phyloP scores from a whole-genome alignment of 2,329 filamentous ascomycete species.

The Tympanopsis confertula region DNA sequence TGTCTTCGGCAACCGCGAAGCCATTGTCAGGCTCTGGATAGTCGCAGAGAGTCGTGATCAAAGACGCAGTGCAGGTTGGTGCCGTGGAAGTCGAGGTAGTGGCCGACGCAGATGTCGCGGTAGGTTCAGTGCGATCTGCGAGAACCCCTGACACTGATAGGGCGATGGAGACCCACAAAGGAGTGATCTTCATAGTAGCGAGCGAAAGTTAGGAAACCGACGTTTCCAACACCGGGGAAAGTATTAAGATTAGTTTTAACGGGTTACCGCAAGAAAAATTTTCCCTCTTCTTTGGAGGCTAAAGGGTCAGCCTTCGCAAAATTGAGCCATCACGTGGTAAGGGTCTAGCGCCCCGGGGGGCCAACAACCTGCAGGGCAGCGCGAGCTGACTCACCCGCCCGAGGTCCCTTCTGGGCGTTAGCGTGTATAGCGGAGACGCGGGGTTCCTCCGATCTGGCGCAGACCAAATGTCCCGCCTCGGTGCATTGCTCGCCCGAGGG shows the following conservation, averaged over 20 bases:
- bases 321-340: too few species aligned
- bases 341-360: too few species aligned
- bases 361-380: too few species aligned
- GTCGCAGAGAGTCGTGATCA: slow-evolving; percentile 13
- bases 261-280: too few species aligned
- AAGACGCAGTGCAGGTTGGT: slow-evolving; percentile 13
- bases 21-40: slow-evolving; percentile 10
- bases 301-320: too few species aligned
- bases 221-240: not conserved
- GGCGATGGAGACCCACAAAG: slow-evolving; percentile 9
- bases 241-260: not conserved
- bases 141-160: slow-evolving; percentile 8
- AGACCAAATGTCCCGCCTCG: too few species aligned
- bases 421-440: too few species aligned
- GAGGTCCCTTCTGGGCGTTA: too few species aligned
- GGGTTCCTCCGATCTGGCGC: too few species aligned
- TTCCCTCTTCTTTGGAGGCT: too few species aligned
- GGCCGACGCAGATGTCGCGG: slow-evolving; percentile 6
- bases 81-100: slow-evolving; percentile 9
- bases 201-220: not conserved
- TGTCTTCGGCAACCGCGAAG: slow-evolving; percentile 11
- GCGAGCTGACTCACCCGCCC: too few species aligned
- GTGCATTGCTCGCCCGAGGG: too few species aligned
- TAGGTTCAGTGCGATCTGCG: slow-evolving; percentile 6
- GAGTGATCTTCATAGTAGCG: slow-evolving; percentile 10